Evolutionary conservation across 805 yeast genomes (phyloP), one percentile per base, ranked within the genome.

Genomic region (Candida yuanshanica): DNA sequence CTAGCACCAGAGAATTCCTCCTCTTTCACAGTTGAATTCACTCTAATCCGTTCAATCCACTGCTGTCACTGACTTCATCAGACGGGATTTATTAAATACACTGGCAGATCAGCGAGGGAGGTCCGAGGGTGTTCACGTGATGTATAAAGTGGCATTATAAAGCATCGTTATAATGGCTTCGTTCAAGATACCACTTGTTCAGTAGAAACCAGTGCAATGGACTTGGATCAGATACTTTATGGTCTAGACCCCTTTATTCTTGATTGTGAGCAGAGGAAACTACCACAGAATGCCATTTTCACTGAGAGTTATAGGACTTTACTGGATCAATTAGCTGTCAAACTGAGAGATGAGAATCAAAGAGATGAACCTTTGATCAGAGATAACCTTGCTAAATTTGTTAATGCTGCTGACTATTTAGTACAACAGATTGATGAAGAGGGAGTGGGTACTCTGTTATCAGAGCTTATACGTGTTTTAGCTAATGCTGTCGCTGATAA

Each of bases 401-500:
- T 46, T 8, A 7, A n/a, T 5, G 38, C 49, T 12, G 44, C 44
- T 8, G 44, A 23, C 3, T 49, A 44, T 25, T 39, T 50, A 11
- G n/a, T 54, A 0, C 13, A 26, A 21, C 17, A 43, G 12, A 7
- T 29, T 2, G 39, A 34, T 0, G 21, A 23, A 4, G 49, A 43
- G 7, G 22, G 20, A 2, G 40, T 29, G 10, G 37, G 51, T 25
- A 45, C 42, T 1, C 6, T 54, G 6, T 18, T 39, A 2, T 11
- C 50, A 43, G 58, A 55, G 20, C 10, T 48, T 20, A 16, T 55
- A 14, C 44, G 58, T 20, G 60, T 55, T 3, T 24, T 56, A 26
- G 52, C 52, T 11, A 57, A 57, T 36, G 50, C 50, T 2, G 49
- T 57, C 20, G 62, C 59, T 18, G 60, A 57, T 46, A 48, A 44